Percentiles rank a stretch among this genome's conserved stretches.
Evolutionary conservation across 1,139 yeast genomes (phyloP).

Genomic region (Yamadazyma friedrichii): DNA sequence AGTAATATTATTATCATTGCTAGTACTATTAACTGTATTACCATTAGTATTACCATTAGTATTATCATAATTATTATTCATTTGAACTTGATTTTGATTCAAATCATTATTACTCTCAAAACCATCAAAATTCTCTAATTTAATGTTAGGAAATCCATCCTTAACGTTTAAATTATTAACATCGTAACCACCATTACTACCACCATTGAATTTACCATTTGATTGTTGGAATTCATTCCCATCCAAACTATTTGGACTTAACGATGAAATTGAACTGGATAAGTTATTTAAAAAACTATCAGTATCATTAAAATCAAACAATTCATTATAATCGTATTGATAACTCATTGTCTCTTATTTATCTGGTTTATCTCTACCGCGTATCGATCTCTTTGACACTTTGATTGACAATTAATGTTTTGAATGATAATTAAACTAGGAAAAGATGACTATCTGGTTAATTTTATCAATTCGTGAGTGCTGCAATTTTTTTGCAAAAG

Average conservation of each 20-base stretch:
- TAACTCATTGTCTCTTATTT: not conserved
- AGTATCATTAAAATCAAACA: conserved; percentile 34
- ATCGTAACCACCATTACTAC: not conserved
- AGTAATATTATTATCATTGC: conserved; percentile 1
- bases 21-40: not conserved
- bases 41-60: not conserved
- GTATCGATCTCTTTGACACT: not conserved
- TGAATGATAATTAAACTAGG: not conserved
- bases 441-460: no score
- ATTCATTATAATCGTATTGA: conserved; percentile 10
- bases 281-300: conserved; percentile 35
- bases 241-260: conserved; percentile 10
- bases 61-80: not conserved
- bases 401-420: not conserved
- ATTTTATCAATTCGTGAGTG: no score
- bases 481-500: not conserved
- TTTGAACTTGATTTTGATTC: not conserved
- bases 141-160: conserved; percentile 4
- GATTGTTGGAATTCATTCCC: conserved; percentile 8
- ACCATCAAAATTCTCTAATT: not conserved
- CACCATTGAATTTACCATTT: not conserved
- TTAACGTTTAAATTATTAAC: not conserved
- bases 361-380: not conserved
- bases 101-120: not conserved
- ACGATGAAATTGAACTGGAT: conserved; percentile 22